A percentile compares a stretch with the other conserved stretches of the same genome.
These are phyloP conservation scores for Ilex asprella DNA, from an alignment of 257 asterid genomes.

Conservation along the genomic window DNA sequence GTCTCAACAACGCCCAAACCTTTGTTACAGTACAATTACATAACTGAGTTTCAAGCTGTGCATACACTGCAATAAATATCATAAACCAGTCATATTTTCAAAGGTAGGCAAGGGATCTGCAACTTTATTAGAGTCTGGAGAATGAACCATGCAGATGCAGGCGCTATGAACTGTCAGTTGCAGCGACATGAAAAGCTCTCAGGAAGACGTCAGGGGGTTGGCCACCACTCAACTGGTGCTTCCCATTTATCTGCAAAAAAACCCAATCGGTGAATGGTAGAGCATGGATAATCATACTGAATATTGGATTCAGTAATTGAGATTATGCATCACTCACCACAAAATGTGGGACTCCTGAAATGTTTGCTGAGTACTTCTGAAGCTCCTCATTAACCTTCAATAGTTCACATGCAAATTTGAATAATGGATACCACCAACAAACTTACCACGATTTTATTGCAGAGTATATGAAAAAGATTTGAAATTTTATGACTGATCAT, in stretches of 20 bases:
- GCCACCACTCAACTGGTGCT: constrained; percentile 54
- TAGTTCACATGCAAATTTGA: not conserved
- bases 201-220: constrained; percentile 72
- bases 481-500: too few relatives aligned
- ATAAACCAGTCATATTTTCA: too few relatives aligned
- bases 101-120: too few relatives aligned
- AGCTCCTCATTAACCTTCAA: constrained; percentile 61
- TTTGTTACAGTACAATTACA: too few relatives aligned
- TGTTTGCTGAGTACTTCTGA: constrained; percentile 34
- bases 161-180: constrained; percentile 13
- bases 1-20: too few relatives aligned
- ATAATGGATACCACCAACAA: too few relatives aligned
- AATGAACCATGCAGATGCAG: not conserved
- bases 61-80: too few relatives aligned
- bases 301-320: not conserved
- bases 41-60: too few relatives aligned
- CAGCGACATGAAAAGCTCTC: constrained; percentile 46
- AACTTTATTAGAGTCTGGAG: not conserved
- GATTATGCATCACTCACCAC: constrained; percentile 32
- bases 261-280: not conserved
- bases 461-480: too few relatives aligned
- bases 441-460: not conserved
- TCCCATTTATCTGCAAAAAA: constrained; percentile 53
- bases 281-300: not conserved
- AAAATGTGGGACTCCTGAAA: constrained; percentile 69